phyloP scores from a whole-genome alignment of 257 asterid genomes.

The Nicotiana tomentosiformis region DNA sequence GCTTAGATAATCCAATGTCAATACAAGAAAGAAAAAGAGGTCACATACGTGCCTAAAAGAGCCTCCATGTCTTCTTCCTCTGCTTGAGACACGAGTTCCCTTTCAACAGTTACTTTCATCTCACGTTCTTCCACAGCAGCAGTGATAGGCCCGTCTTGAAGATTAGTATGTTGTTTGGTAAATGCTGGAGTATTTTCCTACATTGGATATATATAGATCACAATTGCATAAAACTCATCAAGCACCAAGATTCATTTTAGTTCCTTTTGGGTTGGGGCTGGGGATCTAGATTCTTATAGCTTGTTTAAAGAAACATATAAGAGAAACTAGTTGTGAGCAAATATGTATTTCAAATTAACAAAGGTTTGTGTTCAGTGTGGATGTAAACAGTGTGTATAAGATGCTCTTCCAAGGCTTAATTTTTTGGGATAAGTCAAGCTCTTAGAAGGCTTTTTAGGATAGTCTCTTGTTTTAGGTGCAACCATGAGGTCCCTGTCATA shows the following conservation, averaged over 20 bases:
- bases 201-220: slow-evolving; percentile 8
- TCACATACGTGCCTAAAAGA: slow-evolving; percentile 92
- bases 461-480: not conserved
- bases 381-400: not conserved
- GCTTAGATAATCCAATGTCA: not conserved
- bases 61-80: slow-evolving; percentile 99
- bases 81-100: slow-evolving; percentile 92
- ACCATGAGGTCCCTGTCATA: not conserved
- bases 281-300: not conserved
- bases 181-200: slow-evolving; percentile 74
- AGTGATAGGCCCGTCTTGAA: slow-evolving; percentile 46
- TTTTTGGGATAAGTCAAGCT: not conserved
- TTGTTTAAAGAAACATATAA: not conserved
- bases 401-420: not conserved
- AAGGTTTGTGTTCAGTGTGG: not conserved
- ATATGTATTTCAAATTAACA: not conserved
- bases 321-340: not conserved
- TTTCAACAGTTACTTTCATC: slow-evolving; percentile 88
- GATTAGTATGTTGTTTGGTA: slow-evolving; percentile 47
- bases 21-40: slow-evolving; percentile 13
- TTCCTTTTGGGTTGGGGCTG: not conserved
- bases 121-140: slow-evolving; percentile 44
- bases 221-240: slow-evolving; percentile 2
- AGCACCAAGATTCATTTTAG: not conserved
- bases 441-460: not conserved